phyloP scores from a whole-genome alignment of 768 basidiomycete species.

The Mycena floridula region DNA sequence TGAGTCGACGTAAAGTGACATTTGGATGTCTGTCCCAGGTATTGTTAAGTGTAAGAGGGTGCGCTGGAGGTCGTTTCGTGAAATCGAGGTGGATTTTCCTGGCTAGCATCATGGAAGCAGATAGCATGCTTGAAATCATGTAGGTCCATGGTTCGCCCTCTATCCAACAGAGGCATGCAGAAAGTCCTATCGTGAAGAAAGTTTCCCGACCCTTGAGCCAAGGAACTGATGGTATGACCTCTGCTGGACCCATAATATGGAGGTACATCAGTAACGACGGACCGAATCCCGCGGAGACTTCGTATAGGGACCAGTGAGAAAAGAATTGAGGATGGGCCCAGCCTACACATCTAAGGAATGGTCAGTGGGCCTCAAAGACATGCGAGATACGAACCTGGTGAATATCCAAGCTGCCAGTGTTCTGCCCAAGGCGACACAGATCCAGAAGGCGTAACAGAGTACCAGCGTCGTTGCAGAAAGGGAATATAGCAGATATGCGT shows the following conservation, averaged over 20 bases:
- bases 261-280: constrained; percentile 20
- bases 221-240: constrained; percentile 2
- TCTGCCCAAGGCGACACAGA: neutral
- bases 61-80: no score
- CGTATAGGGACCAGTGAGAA: constrained; percentile 33
- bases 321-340: constrained; percentile 33
- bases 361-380: neutral
- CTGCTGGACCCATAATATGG: constrained; percentile 10
- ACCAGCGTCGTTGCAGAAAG: neutral
- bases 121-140: constrained; percentile 18
- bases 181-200: constrained; percentile 7
- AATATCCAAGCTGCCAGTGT: neutral
- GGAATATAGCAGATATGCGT: neutral
- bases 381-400: neutral
- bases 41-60: constrained; percentile 1
- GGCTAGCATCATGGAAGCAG: constrained; percentile 14
- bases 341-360: constrained; percentile 14
- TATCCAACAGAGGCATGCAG: constrained; percentile 16
- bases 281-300: constrained; percentile 29
- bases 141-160: constrained; percentile 37
- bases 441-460: neutral
- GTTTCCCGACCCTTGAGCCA: constrained; percentile 8
- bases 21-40: no score
- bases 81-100: constrained; percentile 6
- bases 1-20: no score